Evolutionary conservation across 352 stramenopile species (phyloP).

Genomic region (Phytophthora chlamydospora): DNA sequence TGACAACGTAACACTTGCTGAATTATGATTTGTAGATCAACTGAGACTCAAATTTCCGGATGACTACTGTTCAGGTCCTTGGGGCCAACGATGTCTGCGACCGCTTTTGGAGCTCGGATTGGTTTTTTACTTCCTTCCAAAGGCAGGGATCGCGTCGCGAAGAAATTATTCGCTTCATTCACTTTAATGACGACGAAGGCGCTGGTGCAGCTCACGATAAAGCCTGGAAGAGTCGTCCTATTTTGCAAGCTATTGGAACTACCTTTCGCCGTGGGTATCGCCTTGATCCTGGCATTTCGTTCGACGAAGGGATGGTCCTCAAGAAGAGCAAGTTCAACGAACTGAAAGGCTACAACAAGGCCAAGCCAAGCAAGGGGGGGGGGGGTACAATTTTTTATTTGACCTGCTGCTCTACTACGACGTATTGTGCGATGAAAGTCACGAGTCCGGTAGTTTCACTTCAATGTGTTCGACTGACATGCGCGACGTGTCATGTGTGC

Average conservation of each 20-base stretch:
- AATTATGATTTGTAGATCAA: conserved; percentile 13
- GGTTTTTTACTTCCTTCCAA: conserved; percentile 34
- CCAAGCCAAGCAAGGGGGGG: conserved; percentile 20
- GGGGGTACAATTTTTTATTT: conserved; percentile 28
- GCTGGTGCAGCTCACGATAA: conserved; percentile 1
- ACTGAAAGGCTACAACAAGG: conserved; percentile 24
- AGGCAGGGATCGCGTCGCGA: conserved; percentile 12
- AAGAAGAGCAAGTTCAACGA: conserved; percentile 17
- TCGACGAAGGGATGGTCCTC: conserved; percentile 26
- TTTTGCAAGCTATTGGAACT: conserved; percentile 22
- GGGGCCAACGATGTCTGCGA: conserved; percentile 15
- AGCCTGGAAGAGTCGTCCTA: conserved; percentile 19
- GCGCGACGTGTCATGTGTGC: conserved; percentile 10
- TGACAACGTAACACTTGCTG: conserved; percentile 8
- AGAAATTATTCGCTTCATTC: conserved; percentile 10
- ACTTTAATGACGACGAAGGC: conserved; percentile 26
- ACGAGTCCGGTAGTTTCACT: conserved; percentile 3
- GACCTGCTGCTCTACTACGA: conserved; percentile 19
- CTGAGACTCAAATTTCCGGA: conserved; percentile 7
- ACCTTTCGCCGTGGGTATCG: conserved; percentile 23
- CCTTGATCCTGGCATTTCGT: conserved; percentile 5
- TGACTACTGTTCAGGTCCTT: conserved; percentile 8
- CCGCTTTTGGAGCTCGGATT: conserved; percentile 16
- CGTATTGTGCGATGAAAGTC: conserved; percentile 20
- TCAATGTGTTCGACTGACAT: conserved; percentile 1